Base-by-base conservation (phyloP, 768 basidiomycete species). In the Tricholoma matsutake region DNA sequence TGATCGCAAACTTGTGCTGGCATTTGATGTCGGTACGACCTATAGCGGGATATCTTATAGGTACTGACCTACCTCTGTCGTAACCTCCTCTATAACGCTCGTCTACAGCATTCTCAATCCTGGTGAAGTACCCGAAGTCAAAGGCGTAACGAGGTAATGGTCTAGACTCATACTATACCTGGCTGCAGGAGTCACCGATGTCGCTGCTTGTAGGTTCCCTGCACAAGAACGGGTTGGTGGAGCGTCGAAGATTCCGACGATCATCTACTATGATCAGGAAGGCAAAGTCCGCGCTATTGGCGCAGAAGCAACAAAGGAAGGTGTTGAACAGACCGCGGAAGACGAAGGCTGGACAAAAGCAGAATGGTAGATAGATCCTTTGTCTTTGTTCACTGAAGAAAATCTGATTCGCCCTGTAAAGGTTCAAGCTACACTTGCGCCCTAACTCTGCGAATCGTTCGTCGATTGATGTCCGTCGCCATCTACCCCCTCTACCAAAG, bases 1-100 rank as follows among this genome's bases (percentile, higher is more conserved):
- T 9, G 60, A 64, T 28, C 76, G 77, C 37, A 78, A 77, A 59
- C 70, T 84, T 6, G 77, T 84, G 5, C 62, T 84, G 22, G 81
- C 81, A 0, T 80, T 84, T 32, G 83, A 84, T 57, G 67, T 84
- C 2, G 83, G 83, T 10, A 84, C 80, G 1, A 84, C 81, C 2
- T 83, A 70, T 45, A 83, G 81, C 31, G 81, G 81, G 4, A 72
- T 83, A 14, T 80, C 79, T 0, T 83, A 83, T 61, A 68, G 71
- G 73, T 72, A 39, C 8, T 58, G 35, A 18, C 25, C n/a, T 54
- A 6, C 4, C n/a, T 16, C 11, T 29, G 4, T 28, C 25, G 4
- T 11, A 3, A 20, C 18, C 6, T 20, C 25, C 37, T 20, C n/a
- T 18, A 14, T 29, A 25, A 58, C 8, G 3, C 20, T 39, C 39